Base-by-base conservation (phyloP, 768 basidiomycete genomes). In the Pleurotus djamor region DNA sequence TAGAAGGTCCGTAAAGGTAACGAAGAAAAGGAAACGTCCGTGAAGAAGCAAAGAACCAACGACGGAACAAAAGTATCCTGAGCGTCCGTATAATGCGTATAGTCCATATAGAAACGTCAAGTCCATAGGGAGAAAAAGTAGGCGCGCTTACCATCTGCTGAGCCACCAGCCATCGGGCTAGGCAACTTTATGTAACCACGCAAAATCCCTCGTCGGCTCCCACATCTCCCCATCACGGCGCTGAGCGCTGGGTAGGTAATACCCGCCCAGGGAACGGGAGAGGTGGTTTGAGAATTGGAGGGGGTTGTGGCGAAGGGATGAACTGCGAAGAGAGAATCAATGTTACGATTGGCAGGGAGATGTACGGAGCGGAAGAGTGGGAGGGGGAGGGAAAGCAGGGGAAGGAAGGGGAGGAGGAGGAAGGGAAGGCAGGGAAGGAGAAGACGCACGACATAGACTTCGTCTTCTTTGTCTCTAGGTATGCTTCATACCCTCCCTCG, bases 151-250 rank as follows among this genome's bases (percentile, higher is more conserved):
- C 21, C 21, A 28, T 28, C 21, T 28, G 21, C 21, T 28, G 21
- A 28, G 3, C 21, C 21, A 28, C 21, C 21, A 28, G 21, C 21
- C 21, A 28, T 28, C 21, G 21, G 21, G 5, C 86, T 82, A 52
- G 95, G 94, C 21, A 99, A 72, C 67, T 92, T 86, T 59, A n/a
- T n/a, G n/a, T n/a, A 96, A 75, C 70, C 83, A 96, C 0, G 96
- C 97, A 69, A 98, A 98, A 68, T 97, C 96, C 5, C 96, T 79
- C 37, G 92, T 82, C 0, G 97, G 97, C 66, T 98, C 97, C 95
- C 96, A 99, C 76, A 98, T 86, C 70, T 97, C 96, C 21, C 21
- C 16, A 94, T 92, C 48, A 98, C 72, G 0, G 92, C 88, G 63
- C 88, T 91, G 21, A 28, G 21, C 3, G 21, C 21, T 28, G 21